Base-by-base conservation (phyloP, 2,329 filamentous ascomycete genomes). In the Nigrospora sphaerica region DNA sequence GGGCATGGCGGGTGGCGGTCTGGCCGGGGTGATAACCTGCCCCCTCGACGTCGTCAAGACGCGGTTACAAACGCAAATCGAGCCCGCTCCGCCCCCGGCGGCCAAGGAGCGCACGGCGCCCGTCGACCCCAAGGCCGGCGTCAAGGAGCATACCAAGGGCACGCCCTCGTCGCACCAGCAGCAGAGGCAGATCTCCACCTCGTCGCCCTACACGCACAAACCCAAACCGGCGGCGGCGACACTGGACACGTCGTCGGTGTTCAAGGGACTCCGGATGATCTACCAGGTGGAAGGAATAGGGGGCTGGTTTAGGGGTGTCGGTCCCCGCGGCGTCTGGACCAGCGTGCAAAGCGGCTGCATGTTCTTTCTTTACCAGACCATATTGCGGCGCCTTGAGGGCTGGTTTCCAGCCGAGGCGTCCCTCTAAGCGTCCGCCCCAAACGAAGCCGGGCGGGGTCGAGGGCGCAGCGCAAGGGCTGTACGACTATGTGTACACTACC, bases 271-370 rank as follows among this genome's bases (percentile, higher is more conserved):
- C 34, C 82, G 77, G 56, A 78, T 95, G 53, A 95, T 98, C 57
- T 98, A 97, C 69, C 82, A 80, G 54, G 88, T 86, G 6, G 93
- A 98, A 67, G 93, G 93, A 1, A 57, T 97, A 14, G 79, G 78
- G 3, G 95, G 93, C 2, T 95, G 89, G 83, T 98, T 98, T 68
- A 81, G 93, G 48, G 93, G 93, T 23, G 92, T 98, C 2, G 92
- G 92, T 0, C 93, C 93, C 2, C 81, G 93, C 45, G 85, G 85
- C 47, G 88, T 97, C 13, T 98, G 93, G 93, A 98, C 93, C 18
- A 95, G 92, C 60, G 88, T 97, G 48, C 93, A 98, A 71, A 95
- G 88, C 60, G 88, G 91, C 37, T 95, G 89, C 54, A 97, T 97
- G 92, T 74, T 97, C 62, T 91, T 97, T 57, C 73, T 96, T 64